Evolutionary conservation across 345 rosid species (phyloP).

Genomic region (Excoecaria agallocha): DNA sequence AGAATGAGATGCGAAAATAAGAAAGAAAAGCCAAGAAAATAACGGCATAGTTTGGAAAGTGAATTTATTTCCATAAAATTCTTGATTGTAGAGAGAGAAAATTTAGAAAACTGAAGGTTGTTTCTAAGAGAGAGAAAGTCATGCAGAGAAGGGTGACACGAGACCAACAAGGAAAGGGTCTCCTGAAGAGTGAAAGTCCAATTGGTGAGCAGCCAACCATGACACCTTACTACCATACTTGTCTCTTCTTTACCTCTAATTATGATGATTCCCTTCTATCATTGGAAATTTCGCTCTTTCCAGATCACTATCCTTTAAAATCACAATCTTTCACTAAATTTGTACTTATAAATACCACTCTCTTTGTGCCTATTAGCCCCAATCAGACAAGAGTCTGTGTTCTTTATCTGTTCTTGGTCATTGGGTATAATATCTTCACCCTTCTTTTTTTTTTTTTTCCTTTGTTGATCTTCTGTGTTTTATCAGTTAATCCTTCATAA

Average conservation of each 20-base stretch:
- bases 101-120: no score
- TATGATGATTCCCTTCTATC: no score
- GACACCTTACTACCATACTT: slow-evolving; percentile 15
- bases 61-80: background rate
- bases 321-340: no score
- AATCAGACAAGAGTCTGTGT: background rate
- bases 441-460: no score
- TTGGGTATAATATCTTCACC: no score
- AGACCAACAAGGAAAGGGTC: background rate
- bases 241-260: slow-evolving; percentile 17
- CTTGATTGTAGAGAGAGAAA: background rate
- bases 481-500: background rate
- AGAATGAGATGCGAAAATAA: background rate
- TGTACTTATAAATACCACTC: no score
- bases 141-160: slow-evolving; percentile 8
- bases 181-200: background rate
- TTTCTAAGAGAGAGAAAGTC: background rate
- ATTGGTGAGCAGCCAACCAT: slow-evolving; percentile 17
- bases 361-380: no score
- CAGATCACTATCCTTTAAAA: no score
- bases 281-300: slow-evolving; percentile 15
- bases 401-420: background rate
- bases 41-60: background rate
- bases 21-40: background rate
- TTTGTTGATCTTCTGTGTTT: background rate